Percentiles rank a stretch among this genome's conserved stretches.
Evolutionary conservation across 2,329 filamentous ascomycete species (phyloP).

Genomic region (Coniochaeta ligniaria): DNA sequence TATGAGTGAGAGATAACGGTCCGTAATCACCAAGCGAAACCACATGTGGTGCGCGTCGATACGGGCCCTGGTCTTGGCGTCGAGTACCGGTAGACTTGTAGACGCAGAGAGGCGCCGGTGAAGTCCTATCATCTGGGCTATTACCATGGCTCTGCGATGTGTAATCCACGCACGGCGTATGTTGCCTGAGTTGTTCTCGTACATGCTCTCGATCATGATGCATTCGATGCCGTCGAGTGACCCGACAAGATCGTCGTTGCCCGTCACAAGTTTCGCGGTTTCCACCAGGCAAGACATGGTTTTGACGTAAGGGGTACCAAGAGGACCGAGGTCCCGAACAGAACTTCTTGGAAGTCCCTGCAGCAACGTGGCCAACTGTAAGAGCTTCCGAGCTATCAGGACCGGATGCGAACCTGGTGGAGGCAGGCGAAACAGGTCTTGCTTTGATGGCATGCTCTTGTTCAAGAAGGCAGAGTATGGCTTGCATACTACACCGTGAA

Average conservation of each 20-base stretch:
- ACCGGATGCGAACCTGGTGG: conserved; percentile 22
- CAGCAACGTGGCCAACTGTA: conserved; percentile 22
- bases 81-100: conserved; percentile 14
- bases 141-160: conserved; percentile 31
- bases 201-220: conserved; percentile 36
- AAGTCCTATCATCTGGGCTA: conserved; percentile 3
- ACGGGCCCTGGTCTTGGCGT: conserved; percentile 18
- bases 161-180: conserved; percentile 36
- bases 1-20: conserved; percentile 40
- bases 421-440: conserved; percentile 23
- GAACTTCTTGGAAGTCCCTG: conserved; percentile 15
- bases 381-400: conserved; percentile 24
- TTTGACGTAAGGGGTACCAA: conserved; percentile 10
- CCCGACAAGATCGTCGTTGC: conserved; percentile 35
- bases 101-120: conserved; percentile 4
- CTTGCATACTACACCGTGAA: conserved; percentile 27
- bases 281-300: conserved; percentile 19
- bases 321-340: not conserved
- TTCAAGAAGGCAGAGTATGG: conserved; percentile 17
- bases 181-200: conserved; percentile 36
- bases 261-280: conserved; percentile 29
- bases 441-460: conserved; percentile 14
- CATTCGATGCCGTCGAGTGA: conserved; percentile 41
- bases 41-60: conserved; percentile 31
- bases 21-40: conserved; percentile 35